phyloP scores from a whole-genome alignment of 2,329 filamentous ascomycete species.

The Colletotrichum siamense region DNA sequence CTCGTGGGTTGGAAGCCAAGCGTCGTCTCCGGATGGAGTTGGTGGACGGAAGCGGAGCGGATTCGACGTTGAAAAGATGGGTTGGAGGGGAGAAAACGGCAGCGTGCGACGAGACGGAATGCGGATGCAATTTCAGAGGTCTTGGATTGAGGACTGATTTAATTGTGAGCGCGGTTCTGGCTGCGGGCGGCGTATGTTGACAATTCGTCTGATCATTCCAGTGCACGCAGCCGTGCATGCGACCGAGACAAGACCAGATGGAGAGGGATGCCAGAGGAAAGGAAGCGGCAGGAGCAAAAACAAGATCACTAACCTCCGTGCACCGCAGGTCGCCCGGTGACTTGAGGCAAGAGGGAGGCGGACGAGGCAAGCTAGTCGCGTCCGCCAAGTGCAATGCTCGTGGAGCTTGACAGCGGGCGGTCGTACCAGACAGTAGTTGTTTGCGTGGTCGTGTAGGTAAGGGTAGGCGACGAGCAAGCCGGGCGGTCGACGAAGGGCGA shows the following conservation, averaged over 20 bases:
- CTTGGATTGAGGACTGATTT: conserved; percentile 10
- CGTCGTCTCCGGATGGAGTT: background rate
- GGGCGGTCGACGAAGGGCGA: background rate
- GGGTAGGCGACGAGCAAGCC: background rate
- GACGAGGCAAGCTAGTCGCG: background rate
- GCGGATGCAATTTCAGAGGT: conserved; percentile 7
- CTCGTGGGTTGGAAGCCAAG: conserved; percentile 13
- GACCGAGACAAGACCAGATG: background rate
- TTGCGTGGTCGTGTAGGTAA: background rate
- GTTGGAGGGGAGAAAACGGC: background rate
- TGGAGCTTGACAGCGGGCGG: background rate
- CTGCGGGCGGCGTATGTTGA: background rate
- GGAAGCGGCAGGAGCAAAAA: background rate
- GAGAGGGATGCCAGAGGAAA: background rate
- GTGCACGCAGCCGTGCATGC: background rate
- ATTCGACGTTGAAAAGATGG: background rate
- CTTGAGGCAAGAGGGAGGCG: background rate
- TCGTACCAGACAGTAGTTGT: background rate
- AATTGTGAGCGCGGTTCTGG: conserved; percentile 8
- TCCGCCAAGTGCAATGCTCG: background rate
- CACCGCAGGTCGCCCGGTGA: conserved; percentile 7
- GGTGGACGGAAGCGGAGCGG: background rate
- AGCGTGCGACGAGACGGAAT: conserved; percentile 1
- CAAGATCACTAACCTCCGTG: conserved; percentile 11
- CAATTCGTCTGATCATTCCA: conserved; percentile 4